Evolutionary conservation across 2,329 filamentous ascomycete genomes (phyloP), one percentile per base, ranked within the genome.

Genomic region (Aspergillus unguis): DNA sequence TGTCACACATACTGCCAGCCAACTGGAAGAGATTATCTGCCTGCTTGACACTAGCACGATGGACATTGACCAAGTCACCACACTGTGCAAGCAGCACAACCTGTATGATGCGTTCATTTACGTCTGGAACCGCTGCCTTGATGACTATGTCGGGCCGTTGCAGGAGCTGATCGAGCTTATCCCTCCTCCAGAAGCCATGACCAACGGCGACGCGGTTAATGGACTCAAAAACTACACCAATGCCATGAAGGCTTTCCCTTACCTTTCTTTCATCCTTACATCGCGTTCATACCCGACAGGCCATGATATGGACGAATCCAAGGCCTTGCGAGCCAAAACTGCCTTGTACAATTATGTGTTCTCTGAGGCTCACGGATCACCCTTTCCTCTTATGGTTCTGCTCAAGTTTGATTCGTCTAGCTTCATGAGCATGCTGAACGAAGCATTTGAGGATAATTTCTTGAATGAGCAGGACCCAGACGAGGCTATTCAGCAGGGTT

Each of bases 61-160:
- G 66, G 95, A 99, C 67, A 85, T 99, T 60, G 92, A 99, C 67
- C 90, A 97, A 70, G 85, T 95, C 53, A 96, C 92, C 0, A 81
- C 82, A 9, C 78, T 99, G 26, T 99, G 94, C 79, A 95, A 94
- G 69, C 87, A 92, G 66, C 86, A 97, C 69, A 84, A 87, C 59
- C 80, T 99, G 3, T 99, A 96, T 66, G 95, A 99, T 71, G 95
- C 94, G 2, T 82, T 96, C 52, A 91, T 95, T 40, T 96, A 97
- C 68, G 88, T 99, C 50, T 99, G 94, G 94, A 97, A 95, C 55
- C 87, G 90, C 69, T 91, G 90, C 2, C 77, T 99, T 28, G 77
- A 79, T 56, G 95, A 99, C 70, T 96, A 95, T 64, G 85, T 96
- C 56, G 95, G 92, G 1, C 92, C 94, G 1, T 77, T 97, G 52